Base-by-base conservation (phyloP, 2,329 filamentous ascomycete species). In the Berkeleyomyces basicola region DNA sequence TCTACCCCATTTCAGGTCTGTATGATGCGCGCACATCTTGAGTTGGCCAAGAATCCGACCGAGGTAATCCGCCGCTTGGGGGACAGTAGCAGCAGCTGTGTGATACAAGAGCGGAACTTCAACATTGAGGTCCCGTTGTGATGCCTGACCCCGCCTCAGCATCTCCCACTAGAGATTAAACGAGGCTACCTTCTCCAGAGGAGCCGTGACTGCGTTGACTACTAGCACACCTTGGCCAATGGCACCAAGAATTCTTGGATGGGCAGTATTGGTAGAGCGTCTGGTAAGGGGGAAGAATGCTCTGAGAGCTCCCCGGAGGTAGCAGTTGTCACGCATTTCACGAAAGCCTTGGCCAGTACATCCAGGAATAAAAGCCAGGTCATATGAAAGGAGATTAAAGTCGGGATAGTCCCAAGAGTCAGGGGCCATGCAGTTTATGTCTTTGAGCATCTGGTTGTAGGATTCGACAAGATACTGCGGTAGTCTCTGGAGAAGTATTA, bases 151-250 rank as follows among this genome's bases (percentile, higher is more conserved):
- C 7, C 43, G 37, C 31, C 60, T 61, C n/a, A 64, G 46, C 57
- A 64, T 62, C n/a, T 64, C 59, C 63, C 57, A 64, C 63, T 57
- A 64, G 4, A 61, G 31, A 49, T 64, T 44, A 3, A 51, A 46
- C 7, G 55, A 55, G 33, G 59, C 60, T 9, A 60, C 63, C 36
- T 49, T 40, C 23, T 49, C 59, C 11, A 64, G 59, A 60, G 55
- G 53, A 4, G 60, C 60, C 14, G 40, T 55, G 9, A 43, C 60
- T 9, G 55, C 44, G 42, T 62, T 64, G 46, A 62, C 53, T 11
- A 64, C 63, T 31, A 64, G n/a, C 7, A 64, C 60, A 3, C 60
- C 63, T 44, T 64, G 60, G 6, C 63, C 60, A 11, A 64, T 62
- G 46, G 60, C 60, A 23, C 55, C 57, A 14, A 64, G 55, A 42